Base-by-base conservation (phyloP, 495 filamentous ascomycete genomes). In the Neurospora sp. region DNA sequence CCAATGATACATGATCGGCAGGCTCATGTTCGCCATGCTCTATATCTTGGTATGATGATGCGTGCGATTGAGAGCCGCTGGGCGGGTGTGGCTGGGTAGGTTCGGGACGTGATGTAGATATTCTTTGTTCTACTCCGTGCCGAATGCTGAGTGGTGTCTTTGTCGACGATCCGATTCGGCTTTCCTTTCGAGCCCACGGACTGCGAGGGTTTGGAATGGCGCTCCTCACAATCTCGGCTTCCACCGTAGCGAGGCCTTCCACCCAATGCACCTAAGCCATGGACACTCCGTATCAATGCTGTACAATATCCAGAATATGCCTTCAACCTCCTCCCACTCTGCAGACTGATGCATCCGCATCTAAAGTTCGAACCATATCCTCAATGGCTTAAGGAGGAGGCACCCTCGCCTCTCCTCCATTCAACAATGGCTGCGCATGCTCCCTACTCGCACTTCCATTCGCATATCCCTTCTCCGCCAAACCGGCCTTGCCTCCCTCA, bases 391-490 rank as follows among this genome's bases (percentile, higher is more conserved):
- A 66, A 18, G 54, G 54, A 66, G 54, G 54, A 66, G 54, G 54
- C 27, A 66, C 27, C 14, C 54, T 16, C 12, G 54, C 27, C 54
- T 66, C 54, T 16, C 54, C 54, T 5, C 54, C 54, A 8, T 62
- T 66, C 54, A 66, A 35, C 27, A 66, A 35, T 4, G 54, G 54
- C 54, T 66, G 54, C 54, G 54, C 54, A 35, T 66, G 54, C 54
- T 66, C 54, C 27, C 39, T 54, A 20, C 39, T 71, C 20, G 20
- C 5, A 5, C 39, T n/a, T 2, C 71, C 62, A 12, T 74, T 71
- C 11, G 71, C 41, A n/a, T 70, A 76, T 0, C 80, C 80, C 80
- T 81, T 80, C 70, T 82, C 79, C 1, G 78, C 79, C 42, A 78
- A 6, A 9, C 76, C 74, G 0, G 66, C 71, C 69, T 71, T 78